phyloP scores from a whole-genome alignment of 202 grass and related monocot species.

The Setaria viridis region DNA sequence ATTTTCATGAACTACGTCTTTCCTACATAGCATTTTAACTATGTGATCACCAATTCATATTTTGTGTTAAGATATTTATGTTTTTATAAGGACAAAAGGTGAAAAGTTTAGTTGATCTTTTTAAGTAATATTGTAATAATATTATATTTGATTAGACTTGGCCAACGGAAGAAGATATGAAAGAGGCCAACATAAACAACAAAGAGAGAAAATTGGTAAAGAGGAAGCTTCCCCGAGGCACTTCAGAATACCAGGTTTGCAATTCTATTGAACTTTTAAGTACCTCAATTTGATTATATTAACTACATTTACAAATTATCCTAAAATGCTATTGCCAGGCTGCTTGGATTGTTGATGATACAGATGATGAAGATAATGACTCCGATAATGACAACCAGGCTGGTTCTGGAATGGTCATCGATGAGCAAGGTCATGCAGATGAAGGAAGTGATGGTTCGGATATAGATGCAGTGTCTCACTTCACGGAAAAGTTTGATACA shows the following conservation, averaged over 20 bases:
- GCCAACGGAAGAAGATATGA: slow-evolving; percentile 92
- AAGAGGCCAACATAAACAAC: slow-evolving; percentile 68
- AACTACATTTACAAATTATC: slow-evolving; percentile 20
- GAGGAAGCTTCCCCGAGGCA: slow-evolving; percentile 85
- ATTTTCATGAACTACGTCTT: slow-evolving; percentile 24
- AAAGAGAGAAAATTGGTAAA: slow-evolving; percentile 72
- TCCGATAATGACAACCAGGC: slow-evolving; percentile 63
- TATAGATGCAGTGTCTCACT: slow-evolving; percentile 63
- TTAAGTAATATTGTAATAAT: slow-evolving; percentile 32
- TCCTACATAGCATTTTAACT: slow-evolving; percentile 4
- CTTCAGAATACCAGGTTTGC: slow-evolving; percentile 93
- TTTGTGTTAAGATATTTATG: slow-evolving; percentile 30
- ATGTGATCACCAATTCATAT: slow-evolving; percentile 31
- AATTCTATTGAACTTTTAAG: slow-evolving; percentile 38
- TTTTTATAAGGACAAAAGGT: slow-evolving; percentile 30
- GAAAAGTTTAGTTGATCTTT: slow-evolving; percentile 1
- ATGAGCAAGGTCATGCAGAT: slow-evolving; percentile 58
- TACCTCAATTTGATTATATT: slow-evolving; percentile 28
- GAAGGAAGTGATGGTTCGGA: slow-evolving; percentile 64
- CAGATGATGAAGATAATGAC: slow-evolving; percentile 68
- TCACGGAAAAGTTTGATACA: slow-evolving; percentile 73
- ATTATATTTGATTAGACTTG: slow-evolving; percentile 79
- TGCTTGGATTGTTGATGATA: slow-evolving; percentile 93
- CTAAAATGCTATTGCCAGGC: slow-evolving; percentile 57
- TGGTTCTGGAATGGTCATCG: slow-evolving; percentile 77